A percentile compares a stretch with the other conserved stretches of the same genome.
Conservation (phyloP, 1,284 basidiomycete species). For the Ustilago sp. region DNA sequence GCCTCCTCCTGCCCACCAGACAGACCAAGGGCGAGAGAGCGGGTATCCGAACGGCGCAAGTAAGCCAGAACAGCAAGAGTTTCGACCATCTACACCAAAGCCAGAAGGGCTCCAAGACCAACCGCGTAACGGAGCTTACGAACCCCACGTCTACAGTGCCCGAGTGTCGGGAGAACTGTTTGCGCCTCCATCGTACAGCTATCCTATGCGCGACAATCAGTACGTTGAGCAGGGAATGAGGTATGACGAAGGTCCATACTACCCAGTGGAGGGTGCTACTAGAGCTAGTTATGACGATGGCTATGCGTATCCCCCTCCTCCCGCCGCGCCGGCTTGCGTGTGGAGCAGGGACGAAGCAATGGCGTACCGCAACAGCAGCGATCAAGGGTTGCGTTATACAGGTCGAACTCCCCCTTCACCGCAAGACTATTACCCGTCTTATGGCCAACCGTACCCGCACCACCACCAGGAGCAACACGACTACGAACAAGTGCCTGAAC, state of each 20-base stretch:
- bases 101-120: background rate
- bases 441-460: background rate
- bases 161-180: background rate
- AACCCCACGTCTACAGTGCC: background rate
- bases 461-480: background rate
- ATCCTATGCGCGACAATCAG: background rate
- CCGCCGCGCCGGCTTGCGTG: background rate
- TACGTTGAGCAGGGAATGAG: background rate
- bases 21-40: background rate
- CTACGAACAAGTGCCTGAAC: slow-evolving; percentile 1
- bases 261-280: background rate
- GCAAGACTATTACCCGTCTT: slow-evolving; percentile 3
- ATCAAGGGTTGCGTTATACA: background rate
- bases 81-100: background rate
- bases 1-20: background rate
- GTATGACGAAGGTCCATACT: background rate
- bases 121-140: background rate
- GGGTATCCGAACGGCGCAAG: slow-evolving; percentile 3
- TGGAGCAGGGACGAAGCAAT: background rate
- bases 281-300: background rate
- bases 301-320: background rate
- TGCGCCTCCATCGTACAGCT: slow-evolving; percentile 1
- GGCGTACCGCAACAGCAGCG: background rate
- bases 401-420: background rate
- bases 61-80: background rate